phyloP scores from a whole-genome alignment of 176 grass and related monocot genomes.

The Pontederia paniculata region DNA sequence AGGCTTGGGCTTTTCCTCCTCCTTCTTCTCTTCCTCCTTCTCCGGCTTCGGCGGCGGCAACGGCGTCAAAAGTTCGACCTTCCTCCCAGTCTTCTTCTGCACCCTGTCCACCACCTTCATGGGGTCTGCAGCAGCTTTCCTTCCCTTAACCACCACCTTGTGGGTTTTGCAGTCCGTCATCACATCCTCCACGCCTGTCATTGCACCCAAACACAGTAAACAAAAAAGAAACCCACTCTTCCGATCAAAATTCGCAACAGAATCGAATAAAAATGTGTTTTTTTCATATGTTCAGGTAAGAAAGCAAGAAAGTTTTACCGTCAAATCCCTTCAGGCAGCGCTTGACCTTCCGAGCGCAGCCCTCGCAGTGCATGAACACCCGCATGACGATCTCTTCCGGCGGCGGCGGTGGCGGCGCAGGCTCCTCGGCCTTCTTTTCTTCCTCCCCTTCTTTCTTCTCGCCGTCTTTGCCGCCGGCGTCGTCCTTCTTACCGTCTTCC shows the following conservation, averaged over 20 bases:
- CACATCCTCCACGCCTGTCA: slow-evolving; percentile 71
- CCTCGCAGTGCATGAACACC: too few relatives aligned
- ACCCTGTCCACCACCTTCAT: slow-evolving; percentile 84
- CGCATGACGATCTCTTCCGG: too few relatives aligned
- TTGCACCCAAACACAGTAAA: neutral
- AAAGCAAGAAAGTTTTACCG: slow-evolving; percentile 33
- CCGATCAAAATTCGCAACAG: neutral
- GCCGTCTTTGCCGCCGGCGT: too few relatives aligned
- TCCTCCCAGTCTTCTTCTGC: slow-evolving; percentile 81
- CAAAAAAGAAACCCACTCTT: neutral
- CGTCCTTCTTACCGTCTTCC: too few relatives aligned
- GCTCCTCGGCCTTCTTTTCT: too few relatives aligned
- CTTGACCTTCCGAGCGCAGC: slow-evolving; percentile 91
- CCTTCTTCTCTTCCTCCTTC: slow-evolving; percentile 57
- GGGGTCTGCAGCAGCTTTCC: slow-evolving; percentile 66
- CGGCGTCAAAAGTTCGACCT: slow-evolving; percentile 76
- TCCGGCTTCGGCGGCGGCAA: slow-evolving; percentile 31
- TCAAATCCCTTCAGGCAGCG: slow-evolving; percentile 58
- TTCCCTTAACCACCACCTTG: slow-evolving; percentile 89
- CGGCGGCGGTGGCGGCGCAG: too few relatives aligned
- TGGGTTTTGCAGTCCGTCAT: slow-evolving; percentile 51
- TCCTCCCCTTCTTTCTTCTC: too few relatives aligned
- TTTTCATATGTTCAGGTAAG: neutral
- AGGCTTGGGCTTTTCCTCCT: slow-evolving; percentile 17
- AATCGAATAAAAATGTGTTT: slow-evolving; percentile 1